Base-by-base conservation (phyloP, 2,329 filamentous ascomycete species). In the Arthrobotrys sphaeroides region DNA sequence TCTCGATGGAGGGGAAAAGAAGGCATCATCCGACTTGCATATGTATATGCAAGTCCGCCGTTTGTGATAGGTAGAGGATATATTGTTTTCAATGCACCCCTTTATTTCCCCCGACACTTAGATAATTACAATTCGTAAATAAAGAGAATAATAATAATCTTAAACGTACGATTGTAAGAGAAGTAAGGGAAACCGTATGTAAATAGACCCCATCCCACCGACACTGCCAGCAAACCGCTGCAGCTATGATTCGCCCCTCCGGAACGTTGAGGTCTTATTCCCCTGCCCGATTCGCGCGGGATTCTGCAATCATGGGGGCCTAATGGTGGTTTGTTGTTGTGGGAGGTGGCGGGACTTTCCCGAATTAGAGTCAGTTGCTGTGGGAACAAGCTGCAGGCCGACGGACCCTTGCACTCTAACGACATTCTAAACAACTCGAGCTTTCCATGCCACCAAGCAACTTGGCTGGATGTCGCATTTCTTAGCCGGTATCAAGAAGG, bases 361-460 rank as follows among this genome's bases (percentile, higher is more conserved):
- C 49, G 22, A 59, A 49, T 31, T 26, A 62, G 59, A n/a, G 22
- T 53, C 31, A 12, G 68, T 73, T 73, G 68, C 51, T 60, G 49
- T 66, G 68, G 60, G 24, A 51, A 73, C 51, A 31, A 55, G 55
- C 18, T 40, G 62, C 51, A 51, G 64, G 31, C 28, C 31, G 28
- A 43, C 13, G 24, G 62, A 68, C 45, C 49, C 64, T 43, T 47
- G 51, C 53, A 38, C 31, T 60, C 36, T 49, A 70, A 70, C 66
- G 66, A 70, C 66, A 70, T 70, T 70, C 66, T 49, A 70, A 70
- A 70, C 66, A 70, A 70, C 26, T 53, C n/a, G 24, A 53, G 26
- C 13, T 53, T 10, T 20, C 16, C 13, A 12, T 3, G 20, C n/a
- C 5, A 33, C 16, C 12, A n/a, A 5, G 12, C 10, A 49, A n/a